Evolutionary conservation across 1,284 basidiomycete genomes (phyloP), one percentile per base, ranked within the genome.

Genomic region (Apiotrichum montevideense): DNA sequence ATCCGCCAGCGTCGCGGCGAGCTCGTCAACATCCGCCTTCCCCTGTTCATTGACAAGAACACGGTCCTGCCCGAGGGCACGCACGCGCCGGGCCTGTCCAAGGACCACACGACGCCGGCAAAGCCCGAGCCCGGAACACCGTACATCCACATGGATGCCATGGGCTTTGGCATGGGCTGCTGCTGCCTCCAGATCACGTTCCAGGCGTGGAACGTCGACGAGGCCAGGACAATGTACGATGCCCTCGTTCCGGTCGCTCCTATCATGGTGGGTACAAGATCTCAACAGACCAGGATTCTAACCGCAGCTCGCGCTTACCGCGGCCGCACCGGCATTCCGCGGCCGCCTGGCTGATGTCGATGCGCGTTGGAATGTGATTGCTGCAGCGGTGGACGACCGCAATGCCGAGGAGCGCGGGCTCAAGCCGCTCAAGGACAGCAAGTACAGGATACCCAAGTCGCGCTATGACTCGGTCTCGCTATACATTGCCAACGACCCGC

Each of bases 81-180:
- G 37, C 47, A 63, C n/a, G 56, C 59, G 3, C 51, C 58, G 7
- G 50, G 50, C 41, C 40, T 43, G 13, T 41, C 66, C 3, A 66
- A 66, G 44, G 70, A 64, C 32, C 35, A 10, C 35, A 37, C 47
- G 2, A 29, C 35, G 3, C 71, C 71, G 0, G 69, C 73, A 9
- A 71, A 80, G 74, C 76, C 77, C 4, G 72, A 78, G 74, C 62
- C 65, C 3, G 70, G 65, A 13, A 71, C 67, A 4, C 73, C 73
- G 6, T 93, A 98, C 76, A 93, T 99, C 65, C 98, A 98, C 76
- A 85, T 98, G 82, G 96, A 99, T 76, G 94, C 96, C 2, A 98
- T 98, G 96, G 95, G 94, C 32, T 99, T 99, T 75, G 96, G 96
- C 46, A 98, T 98, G 95, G 96, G 96, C 3, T 98, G 95, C 70